Base-by-base conservation (phyloP, 2,329 filamentous ascomycete genomes). In the Ciborinia camelliae region DNA sequence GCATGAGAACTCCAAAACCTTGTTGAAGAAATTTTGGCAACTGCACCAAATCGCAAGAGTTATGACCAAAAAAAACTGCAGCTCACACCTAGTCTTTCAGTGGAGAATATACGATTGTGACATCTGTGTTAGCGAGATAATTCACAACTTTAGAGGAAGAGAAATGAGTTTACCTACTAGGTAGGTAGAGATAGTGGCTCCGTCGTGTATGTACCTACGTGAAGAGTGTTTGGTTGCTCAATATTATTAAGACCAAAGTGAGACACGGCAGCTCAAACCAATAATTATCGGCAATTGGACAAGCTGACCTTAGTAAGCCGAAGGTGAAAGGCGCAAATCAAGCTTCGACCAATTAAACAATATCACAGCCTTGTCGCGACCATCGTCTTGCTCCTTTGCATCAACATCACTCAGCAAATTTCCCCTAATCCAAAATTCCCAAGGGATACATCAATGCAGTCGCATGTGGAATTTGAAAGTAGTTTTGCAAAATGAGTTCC, bases 401-500 rank as follows among this genome's bases (percentile, higher is more conserved):
- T 12, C 20, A 14, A 23, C 20, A 47, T 58, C n/a, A 32, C 20
- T 35, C 15, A 32, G 4, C 41, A 15, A 4, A 26, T 14, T 55
- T 9, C 35, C 15, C 35, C 2, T 28, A 45, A 32, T 39, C 1
- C 28, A 6, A 26, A 15, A n/a, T 45, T 43, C 26, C 15, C 7
- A 3, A 15, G 9, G 14, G 8, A 32, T 10, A 32, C 45, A n/a
- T 32, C n/a, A 35, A 43, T 43, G 28, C 15, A 32, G 20, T 62
- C 45, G 43, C 57, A 39, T 32, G 26, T 62, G 54, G 48, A 26
- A 52, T 53, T 43, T 23, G 8, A 53, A 60, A 23, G 20, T 52
- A 18, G 51, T 15, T 2, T 54, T 43, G 48, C 39, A 63, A 59
- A 54, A 63, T 63, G 62, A 32, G 23, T 58, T 62, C 63, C 14